Evolutionary conservation across 2,329 filamentous ascomycete genomes (phyloP).

Genomic region (Fonsecaea nubica): DNA sequence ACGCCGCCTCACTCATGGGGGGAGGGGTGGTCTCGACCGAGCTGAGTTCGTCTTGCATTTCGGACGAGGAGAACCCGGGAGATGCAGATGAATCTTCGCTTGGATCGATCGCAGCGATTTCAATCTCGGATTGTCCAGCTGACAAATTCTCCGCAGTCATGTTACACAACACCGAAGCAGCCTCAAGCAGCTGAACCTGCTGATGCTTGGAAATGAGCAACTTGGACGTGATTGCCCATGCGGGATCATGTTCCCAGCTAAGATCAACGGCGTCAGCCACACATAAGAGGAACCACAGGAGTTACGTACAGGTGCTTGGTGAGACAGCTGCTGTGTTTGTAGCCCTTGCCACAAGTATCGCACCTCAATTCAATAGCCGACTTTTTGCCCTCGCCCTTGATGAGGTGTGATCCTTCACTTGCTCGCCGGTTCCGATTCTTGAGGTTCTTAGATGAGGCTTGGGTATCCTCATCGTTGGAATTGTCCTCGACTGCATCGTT

Average conservation of each 20-base stretch:
- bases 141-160: constrained; percentile 77
- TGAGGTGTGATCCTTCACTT: constrained; percentile 84
- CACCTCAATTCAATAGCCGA: constrained; percentile 87
- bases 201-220: constrained; percentile 99
- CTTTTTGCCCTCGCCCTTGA: constrained; percentile 80
- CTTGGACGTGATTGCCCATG: constrained; percentile 97
- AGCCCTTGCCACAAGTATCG: constrained; percentile 98
- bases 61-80: constrained; percentile 81
- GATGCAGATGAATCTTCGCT: constrained; percentile 85
- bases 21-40: constrained; percentile 93
- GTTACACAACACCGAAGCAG: constrained; percentile 90
- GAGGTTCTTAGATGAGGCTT: constrained; percentile 53
- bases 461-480: constrained; percentile 51
- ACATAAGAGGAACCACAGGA: constrained; percentile 35
- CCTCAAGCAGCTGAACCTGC: constrained; percentile 96
- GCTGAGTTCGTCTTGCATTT: constrained; percentile 75
- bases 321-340: constrained; percentile 99
- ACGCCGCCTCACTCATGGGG: constrained; percentile 72
- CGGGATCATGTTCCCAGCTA: constrained; percentile 99
- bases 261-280: constrained; percentile 44
- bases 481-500: constrained; percentile 45
- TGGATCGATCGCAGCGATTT: constrained; percentile 70
- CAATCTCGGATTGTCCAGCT: constrained; percentile 70
- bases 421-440: constrained; percentile 67
- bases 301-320: constrained; percentile 98